Conservation (phyloP, 2,329 filamentous ascomycete species). For the Gaeumannomyces sp. region DNA sequence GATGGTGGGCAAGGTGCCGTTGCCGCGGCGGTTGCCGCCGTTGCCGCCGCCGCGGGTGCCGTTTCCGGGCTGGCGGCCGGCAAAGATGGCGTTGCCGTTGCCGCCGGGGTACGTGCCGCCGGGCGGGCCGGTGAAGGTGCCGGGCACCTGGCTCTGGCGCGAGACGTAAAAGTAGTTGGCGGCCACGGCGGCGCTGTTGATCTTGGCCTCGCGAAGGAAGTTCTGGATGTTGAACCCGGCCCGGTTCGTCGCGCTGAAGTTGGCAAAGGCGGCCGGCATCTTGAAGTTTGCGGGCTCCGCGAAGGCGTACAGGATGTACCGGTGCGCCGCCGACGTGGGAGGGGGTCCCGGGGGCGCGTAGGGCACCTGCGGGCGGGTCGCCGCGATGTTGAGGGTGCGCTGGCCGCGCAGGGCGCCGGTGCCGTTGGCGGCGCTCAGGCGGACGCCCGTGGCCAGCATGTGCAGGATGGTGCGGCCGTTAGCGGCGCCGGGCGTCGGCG, state of each 20-base stretch:
- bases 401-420: constrained; percentile 6
- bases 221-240: constrained; percentile 9
- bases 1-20: background rate
- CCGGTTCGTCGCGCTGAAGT: constrained; percentile 11
- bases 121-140: constrained; percentile 11
- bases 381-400: constrained; percentile 5
- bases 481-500: constrained; percentile 10
- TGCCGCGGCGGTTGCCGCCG: background rate
- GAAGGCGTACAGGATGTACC: constrained; percentile 15
- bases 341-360: constrained; percentile 11
- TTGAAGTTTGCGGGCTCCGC: constrained; percentile 10
- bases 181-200: constrained; percentile 10
- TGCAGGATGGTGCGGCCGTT: constrained; percentile 13
- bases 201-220: constrained; percentile 11
- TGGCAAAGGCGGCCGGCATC: constrained; percentile 7
- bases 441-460: constrained; percentile 11
- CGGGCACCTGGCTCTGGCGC: constrained; percentile 9
- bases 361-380: background rate
- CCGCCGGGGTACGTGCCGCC: constrained; percentile 11
- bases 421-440: background rate
- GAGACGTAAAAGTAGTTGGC: constrained; percentile 14
- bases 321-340: constrained; percentile 11
- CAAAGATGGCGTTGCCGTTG: constrained; percentile 12
- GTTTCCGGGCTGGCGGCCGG: background rate
- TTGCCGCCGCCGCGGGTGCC: background rate